Evolutionary conservation across 768 basidiomycete species (phyloP).

Genomic region (Calocybe indica): DNA sequence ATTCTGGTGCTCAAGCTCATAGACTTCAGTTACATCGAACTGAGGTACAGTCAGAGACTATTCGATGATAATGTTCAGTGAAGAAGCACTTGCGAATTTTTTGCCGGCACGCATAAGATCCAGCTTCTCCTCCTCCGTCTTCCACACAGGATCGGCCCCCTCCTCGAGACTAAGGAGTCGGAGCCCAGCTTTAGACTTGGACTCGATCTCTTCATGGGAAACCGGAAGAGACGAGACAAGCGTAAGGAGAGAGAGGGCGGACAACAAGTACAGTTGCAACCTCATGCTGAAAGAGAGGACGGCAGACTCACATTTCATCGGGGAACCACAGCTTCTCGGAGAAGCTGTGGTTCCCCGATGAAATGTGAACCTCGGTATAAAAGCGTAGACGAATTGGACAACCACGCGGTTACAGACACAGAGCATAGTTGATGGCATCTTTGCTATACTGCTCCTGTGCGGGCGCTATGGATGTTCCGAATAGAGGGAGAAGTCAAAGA

Average conservation of each 20-base stretch:
- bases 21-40: slow-evolving; percentile 38
- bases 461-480: no score
- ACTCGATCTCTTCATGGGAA: slow-evolving; percentile 23
- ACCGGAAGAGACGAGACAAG: slow-evolving; percentile 22
- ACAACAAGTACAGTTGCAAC: slow-evolving; percentile 8
- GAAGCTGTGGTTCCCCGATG: no score
- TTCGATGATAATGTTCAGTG: background rate
- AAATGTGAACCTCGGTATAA: no score
- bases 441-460: no score
- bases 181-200: slow-evolving; percentile 27
- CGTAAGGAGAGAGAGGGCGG: slow-evolving; percentile 16
- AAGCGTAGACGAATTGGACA: no score
- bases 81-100: slow-evolving; percentile 25
- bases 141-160: slow-evolving; percentile 32
- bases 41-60: slow-evolving; percentile 5
- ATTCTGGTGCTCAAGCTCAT: slow-evolving; percentile 23
- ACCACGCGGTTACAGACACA: no score
- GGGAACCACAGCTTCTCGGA: no score
- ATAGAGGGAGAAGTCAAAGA: no score
- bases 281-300: slow-evolving; percentile 9
- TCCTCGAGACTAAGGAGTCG: slow-evolving; percentile 31
- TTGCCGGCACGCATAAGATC: slow-evolving; percentile 24
- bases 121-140: slow-evolving; percentile 31
- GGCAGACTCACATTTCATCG: no score
- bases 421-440: no score